Base-by-base conservation (phyloP, 2,329 filamentous ascomycete species). In the Alternaria sp. region DNA sequence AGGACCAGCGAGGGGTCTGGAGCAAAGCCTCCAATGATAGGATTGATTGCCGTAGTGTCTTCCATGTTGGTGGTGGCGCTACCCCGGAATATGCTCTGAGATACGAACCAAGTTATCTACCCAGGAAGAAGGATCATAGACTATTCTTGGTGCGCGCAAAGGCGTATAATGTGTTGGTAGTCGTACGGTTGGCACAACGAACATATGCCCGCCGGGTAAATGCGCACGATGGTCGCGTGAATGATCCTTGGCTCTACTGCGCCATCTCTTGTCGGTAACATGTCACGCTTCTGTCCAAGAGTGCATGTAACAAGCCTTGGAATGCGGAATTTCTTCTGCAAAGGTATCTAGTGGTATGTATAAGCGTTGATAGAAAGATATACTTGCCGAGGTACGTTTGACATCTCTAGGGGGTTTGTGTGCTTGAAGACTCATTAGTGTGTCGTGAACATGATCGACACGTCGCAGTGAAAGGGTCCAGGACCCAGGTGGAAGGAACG, bases 11-110 rank as follows among this genome's bases (percentile, higher is more conserved):
- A 81, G 0, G 84, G 84, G 59, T 85, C 84, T 0, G 83, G 81
- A 62, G 84, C 80, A 75, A 81, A 85, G 2, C 84, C 84, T 1
- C 83, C 81, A 5, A 86, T 76, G 3, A 85, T 77, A 0, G 84
- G 63, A 15, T 70, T 66, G 13, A 57, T 55, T 28, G 23, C 12
- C 5, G 40, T 11, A 36, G 17, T 12, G 32, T 30, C 25, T 46
- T 21, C 46, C 57, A 60, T 60, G 19, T 43, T 60, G 21, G 36
- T 36, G 17, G n/a, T 58, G 47, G 40, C 28, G 25, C 47, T 30
- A 17, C 36, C 9, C 4, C 36, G 9, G 9, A 17, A 6, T 17
- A 50, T 50, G 47, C 3, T 50, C 26, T 17, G n/a, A 30, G 17
- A 30, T 50, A 17, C 17, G 26, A 30, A 50, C 10, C n/a, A 50